Percentiles rank a stretch among this genome's conserved stretches.
These are phyloP conservation scores for Cucurbita pepo DNA, from an alignment of 306 rosid species.

Conservation along the genomic window DNA sequence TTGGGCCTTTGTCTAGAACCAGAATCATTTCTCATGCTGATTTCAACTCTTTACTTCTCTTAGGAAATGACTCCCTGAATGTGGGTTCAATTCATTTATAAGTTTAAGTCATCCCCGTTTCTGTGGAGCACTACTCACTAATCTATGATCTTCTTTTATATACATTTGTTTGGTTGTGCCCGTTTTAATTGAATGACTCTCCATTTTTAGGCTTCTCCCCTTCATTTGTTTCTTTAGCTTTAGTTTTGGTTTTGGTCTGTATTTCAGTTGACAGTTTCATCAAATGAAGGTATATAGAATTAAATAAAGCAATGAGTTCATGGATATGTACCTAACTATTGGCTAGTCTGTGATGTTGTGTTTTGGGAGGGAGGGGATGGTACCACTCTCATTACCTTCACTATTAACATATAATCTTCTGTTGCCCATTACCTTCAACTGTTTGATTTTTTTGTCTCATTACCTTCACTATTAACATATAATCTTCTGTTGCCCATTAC, in stretches of 20 bases:
- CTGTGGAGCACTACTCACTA: neutral
- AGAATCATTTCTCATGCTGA: neutral
- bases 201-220: neutral
- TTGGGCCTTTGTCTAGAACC: neutral
- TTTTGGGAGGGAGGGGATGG: neutral
- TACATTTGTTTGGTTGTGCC: neutral
- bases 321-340: neutral
- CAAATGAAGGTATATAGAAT: neutral
- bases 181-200: neutral
- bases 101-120: neutral
- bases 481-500: neutral
- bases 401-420: neutral
- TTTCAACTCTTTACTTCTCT: neutral
- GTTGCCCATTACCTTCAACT: neutral
- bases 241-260: neutral
- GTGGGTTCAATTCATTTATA: neutral
- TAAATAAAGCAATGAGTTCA: neutral
- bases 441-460: neutral
- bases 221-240: neutral
- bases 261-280: neutral
- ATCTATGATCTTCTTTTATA: neutral
- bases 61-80: neutral
- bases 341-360: neutral
- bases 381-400: too few species aligned
- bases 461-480: neutral